Percentiles rank a stretch among this genome's conserved stretches.
Conservation (phyloP, 768 basidiomycete species). For the Candolleomyces aberdarensis region DNA sequence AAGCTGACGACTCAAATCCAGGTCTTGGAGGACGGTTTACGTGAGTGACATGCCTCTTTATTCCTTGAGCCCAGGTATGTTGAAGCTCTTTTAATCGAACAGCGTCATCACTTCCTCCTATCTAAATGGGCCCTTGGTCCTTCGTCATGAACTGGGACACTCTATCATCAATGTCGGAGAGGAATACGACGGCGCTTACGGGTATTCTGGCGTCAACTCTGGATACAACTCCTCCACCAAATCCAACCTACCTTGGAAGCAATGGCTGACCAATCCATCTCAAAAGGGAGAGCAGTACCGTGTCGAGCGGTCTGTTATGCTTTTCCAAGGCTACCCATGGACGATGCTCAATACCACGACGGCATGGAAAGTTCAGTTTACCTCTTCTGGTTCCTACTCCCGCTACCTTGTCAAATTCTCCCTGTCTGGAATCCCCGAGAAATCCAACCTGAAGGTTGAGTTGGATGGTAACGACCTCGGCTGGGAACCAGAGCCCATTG, state of each 20-base stretch:
- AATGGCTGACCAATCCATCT: conserved; percentile 51
- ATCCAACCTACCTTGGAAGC: conserved; percentile 53
- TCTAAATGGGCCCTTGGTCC: conserved; percentile 69
- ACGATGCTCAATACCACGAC: conserved; percentile 57
- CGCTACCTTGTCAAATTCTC: conserved; percentile 68
- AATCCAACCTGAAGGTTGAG: conserved; percentile 49
- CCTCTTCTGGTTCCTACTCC: conserved; percentile 60
- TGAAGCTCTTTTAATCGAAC: not conserved
- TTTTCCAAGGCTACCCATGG: conserved; percentile 76
- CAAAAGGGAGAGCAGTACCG: conserved; percentile 22
- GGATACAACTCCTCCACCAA: conserved; percentile 28
- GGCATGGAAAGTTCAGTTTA: conserved; percentile 60
- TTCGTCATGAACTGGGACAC: conserved; percentile 80
- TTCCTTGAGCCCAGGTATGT: not conserved
- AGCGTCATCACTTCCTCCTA: conserved; percentile 54
- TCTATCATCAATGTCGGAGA: conserved; percentile 78
- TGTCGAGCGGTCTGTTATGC: conserved; percentile 70
- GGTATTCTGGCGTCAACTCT: conserved; percentile 70
- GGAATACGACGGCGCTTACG: conserved; percentile 78
- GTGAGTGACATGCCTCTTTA: conserved; percentile 36
- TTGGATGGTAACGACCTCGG: conserved; percentile 58
- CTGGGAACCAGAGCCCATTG: conserved; percentile 54
- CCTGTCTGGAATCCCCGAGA: conserved; percentile 62
- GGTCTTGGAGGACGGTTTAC: conserved; percentile 78
- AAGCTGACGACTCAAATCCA: conserved; percentile 18